These are phyloP conservation scores for Circinella minor DNA, from an alignment of 371 early-diverging fungal species.

Conservation along the genomic window DNA sequence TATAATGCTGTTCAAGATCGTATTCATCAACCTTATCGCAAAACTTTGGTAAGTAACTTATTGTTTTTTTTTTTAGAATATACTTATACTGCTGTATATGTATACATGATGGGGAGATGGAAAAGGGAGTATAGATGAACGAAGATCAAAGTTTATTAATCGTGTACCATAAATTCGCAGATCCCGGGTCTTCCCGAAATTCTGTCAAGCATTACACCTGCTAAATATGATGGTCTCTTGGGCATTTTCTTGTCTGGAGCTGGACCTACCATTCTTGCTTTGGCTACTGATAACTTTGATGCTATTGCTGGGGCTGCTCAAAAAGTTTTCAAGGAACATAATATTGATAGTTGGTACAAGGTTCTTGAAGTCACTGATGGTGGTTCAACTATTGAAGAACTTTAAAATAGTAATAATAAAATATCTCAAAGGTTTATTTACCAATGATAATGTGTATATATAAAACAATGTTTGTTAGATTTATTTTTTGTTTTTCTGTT, in stretches of 20 bases:
- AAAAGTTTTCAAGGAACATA: slow-evolving; percentile 67
- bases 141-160: slow-evolving; percentile 1
- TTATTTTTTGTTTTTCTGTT: too few species aligned
- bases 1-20: slow-evolving; percentile 93
- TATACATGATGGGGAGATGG: not conserved
- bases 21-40: slow-evolving; percentile 94
- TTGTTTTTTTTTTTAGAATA: not conserved
- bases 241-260: slow-evolving; percentile 96
- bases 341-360: slow-evolving; percentile 71
- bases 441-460: too few species aligned
- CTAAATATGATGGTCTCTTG: slow-evolving; percentile 80
- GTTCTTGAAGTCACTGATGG: slow-evolving; percentile 76
- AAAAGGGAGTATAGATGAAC: not conserved
- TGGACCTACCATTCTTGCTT: slow-evolving; percentile 93
- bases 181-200: slow-evolving; percentile 92
- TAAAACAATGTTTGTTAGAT: too few species aligned
- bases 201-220: slow-evolving; percentile 73
- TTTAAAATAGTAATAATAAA: slow-evolving; percentile 1
- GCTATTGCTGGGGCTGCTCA: slow-evolving; percentile 71
- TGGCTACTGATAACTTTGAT: slow-evolving; percentile 81
- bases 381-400: slow-evolving; percentile 61
- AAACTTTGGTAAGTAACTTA: slow-evolving; percentile 68
- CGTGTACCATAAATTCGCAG: slow-evolving; percentile 26
- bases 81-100: too few species aligned
- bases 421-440: not conserved